These are phyloP conservation scores for Geotrichum bryndzae DNA, from an alignment of 1,139 yeast genomes.

Conservation along the genomic window DNA sequence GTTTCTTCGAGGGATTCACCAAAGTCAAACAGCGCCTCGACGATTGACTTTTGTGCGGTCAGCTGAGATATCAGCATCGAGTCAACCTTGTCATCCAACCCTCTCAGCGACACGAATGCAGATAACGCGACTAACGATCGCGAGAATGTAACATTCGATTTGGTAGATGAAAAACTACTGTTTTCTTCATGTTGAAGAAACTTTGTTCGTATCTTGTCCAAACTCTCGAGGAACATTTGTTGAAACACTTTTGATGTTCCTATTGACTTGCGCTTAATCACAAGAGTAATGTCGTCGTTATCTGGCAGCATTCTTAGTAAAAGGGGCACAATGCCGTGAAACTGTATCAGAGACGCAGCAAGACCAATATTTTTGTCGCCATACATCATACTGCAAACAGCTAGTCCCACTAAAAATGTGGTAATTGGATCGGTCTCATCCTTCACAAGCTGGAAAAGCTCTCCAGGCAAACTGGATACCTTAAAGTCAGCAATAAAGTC, in stretches of 20 bases:
- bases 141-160: slow-evolving; percentile 10
- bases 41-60: slow-evolving; percentile 3
- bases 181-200: not conserved
- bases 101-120: slow-evolving; percentile 18
- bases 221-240: slow-evolving; percentile 15
- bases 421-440: slow-evolving; percentile 10
- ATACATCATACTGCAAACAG: slow-evolving; percentile 14
- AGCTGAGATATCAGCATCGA: slow-evolving; percentile 7
- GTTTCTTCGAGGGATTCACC: slow-evolving; percentile 7
- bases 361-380: slow-evolving; percentile 18
- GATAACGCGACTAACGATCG: slow-evolving; percentile 21
- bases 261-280: slow-evolving; percentile 6
- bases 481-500: slow-evolving; percentile 25
- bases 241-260: slow-evolving; percentile 15
- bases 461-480: slow-evolving; percentile 21
- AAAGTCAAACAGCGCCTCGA: slow-evolving; percentile 7
- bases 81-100: slow-evolving; percentile 15
- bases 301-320: slow-evolving; percentile 21
- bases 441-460: slow-evolving; percentile 19
- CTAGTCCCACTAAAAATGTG: slow-evolving; percentile 16
- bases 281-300: slow-evolving; percentile 19
- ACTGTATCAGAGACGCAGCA: slow-evolving; percentile 16
- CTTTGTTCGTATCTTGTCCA: slow-evolving; percentile 14
- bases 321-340: slow-evolving; percentile 17
- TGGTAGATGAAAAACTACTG: not conserved